Base-by-base conservation (phyloP, 441 rosid species). In the Francoa sonchifolia region DNA sequence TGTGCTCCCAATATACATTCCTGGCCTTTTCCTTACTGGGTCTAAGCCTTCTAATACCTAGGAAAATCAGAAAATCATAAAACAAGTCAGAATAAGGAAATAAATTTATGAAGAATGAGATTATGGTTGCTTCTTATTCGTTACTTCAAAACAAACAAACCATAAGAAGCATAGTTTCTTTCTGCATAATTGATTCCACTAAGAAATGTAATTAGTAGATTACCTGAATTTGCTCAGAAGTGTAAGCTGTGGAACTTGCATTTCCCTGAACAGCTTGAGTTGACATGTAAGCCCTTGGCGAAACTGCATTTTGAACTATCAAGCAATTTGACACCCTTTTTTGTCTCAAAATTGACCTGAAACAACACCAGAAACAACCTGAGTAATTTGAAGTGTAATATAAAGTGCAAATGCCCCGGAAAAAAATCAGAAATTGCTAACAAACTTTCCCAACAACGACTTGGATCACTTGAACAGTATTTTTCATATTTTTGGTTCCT, bases 1-100 rank as follows among this genome's bases (percentile, higher is more conserved):
- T 0, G 98, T 90, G 59, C 96, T 90, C 44, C 99, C 99, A 45
- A 86, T 86, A 48, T 86, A 90, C 99, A 90, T 90, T 28, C 95
- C 99, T 3, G 99, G 99, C 68, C 99, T 76, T 68, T 86, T 90
- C 43, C 99, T 78, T 14, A 90, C 99, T 39, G 99, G 94, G 39
- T 90, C 96, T 44, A 90, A 66, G 32, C 99, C 99, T 73, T 90
- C 93, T 63, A 90, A 62, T 23, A 90, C 99, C 99, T 90, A 59
- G 29, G 39, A 28, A 61, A 16, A 55, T 19, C 33, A 34, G 4
- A 58, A 30, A 20, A 39, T 31, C 38, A 33, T 11, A 1, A 16
- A 18, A 27, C 13, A 37, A 37, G 12, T 4, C 27, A 47, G n/a
- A n/a, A n/a, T n/a, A n/a, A n/a, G n/a, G n/a, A n/a, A n/a, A n/a